phyloP scores from a whole-genome alignment of 2,329 filamentous ascomycete species.

The Xylariomycetidae sp. region DNA sequence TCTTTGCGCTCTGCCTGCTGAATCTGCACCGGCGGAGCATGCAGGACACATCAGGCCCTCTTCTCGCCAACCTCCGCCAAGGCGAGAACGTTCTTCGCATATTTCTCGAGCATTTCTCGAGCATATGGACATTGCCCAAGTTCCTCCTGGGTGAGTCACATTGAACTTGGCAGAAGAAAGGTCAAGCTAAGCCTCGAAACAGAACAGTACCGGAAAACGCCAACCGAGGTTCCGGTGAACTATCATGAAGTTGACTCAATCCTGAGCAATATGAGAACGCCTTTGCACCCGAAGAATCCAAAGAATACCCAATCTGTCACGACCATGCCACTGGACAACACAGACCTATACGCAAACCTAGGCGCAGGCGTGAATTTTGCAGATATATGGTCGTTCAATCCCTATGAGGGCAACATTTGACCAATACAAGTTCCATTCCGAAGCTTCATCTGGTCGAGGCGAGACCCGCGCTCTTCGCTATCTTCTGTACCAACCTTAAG shows the following conservation, averaged over 20 bases:
- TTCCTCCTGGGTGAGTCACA: conserved; percentile 18
- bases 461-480: too few relatives aligned
- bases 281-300: conserved; percentile 15
- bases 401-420: too few relatives aligned
- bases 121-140: conserved; percentile 16
- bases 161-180: too few relatives aligned
- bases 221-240: conserved; percentile 8
- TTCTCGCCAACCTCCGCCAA: conserved; percentile 8
- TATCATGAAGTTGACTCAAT: conserved; percentile 11
- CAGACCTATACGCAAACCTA: conserved; percentile 1
- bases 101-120: conserved; percentile 19
- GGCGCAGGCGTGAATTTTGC: conserved; percentile 4
- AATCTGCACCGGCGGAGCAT: conserved; percentile 22
- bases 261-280: conserved; percentile 14
- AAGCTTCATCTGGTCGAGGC: too few relatives aligned
- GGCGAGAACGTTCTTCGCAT: conserved; percentile 14
- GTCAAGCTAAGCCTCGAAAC: neutral
- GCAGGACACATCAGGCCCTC: conserved; percentile 2
- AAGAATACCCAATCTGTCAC: conserved; percentile 8
- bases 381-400: conserved; percentile 11
- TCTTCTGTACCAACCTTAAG: neutral
- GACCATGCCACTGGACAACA: neutral
- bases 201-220: conserved; percentile 1
- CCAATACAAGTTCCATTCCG: too few relatives aligned
- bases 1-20: conserved; percentile 22